Percentiles rank a stretch among this genome's conserved stretches.
Evolutionary conservation across 805 yeast species (phyloP).

Genomic region (Wickerhamiella siamensis): DNA sequence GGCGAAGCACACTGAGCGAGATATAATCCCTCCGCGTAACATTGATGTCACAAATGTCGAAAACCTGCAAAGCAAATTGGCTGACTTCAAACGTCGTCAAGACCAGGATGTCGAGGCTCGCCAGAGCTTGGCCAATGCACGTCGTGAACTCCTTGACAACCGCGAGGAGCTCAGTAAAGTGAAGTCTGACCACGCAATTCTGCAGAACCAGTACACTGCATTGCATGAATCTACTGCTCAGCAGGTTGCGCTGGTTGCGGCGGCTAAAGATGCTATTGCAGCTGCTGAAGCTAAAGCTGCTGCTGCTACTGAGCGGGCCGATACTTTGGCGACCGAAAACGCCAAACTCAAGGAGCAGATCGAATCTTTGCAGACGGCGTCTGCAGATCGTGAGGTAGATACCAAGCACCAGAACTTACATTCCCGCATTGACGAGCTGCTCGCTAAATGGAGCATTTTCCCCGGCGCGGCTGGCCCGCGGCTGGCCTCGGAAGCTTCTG

Average conservation of each 20-base stretch:
- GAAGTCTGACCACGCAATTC: conserved; percentile 7
- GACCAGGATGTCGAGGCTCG: background rate
- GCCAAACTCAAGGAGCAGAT: conserved; percentile 13
- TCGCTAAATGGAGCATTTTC: background rate
- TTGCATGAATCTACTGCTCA: conserved; percentile 12
- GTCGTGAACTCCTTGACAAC: conserved; percentile 10
- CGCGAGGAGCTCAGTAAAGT: conserved; percentile 13
- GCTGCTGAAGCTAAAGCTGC: conserved; percentile 10
- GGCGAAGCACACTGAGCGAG: too few species aligned
- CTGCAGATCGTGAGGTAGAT: background rate
- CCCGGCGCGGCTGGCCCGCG: conserved; percentile 5
- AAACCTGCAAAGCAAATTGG: too few species aligned
- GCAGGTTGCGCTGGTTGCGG: conserved; percentile 12
- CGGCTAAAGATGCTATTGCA: conserved; percentile 14
- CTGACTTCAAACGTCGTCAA: too few species aligned
- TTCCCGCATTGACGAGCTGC: background rate
- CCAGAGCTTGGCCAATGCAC: background rate
- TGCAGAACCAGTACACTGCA: conserved; percentile 6
- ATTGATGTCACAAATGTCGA: too few species aligned
- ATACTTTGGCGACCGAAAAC: conserved; percentile 11
- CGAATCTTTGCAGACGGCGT: conserved; percentile 10
- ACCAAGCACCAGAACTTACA: background rate
- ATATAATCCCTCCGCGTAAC: too few species aligned
- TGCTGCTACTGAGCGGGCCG: conserved; percentile 6
- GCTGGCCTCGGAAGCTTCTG: conserved; percentile 3